A percentile compares a stretch with the other conserved stretches of the same genome.
phyloP scores from a whole-genome alignment of 2,329 filamentous ascomycete species.

The Herpomyces periplanetae region DNA sequence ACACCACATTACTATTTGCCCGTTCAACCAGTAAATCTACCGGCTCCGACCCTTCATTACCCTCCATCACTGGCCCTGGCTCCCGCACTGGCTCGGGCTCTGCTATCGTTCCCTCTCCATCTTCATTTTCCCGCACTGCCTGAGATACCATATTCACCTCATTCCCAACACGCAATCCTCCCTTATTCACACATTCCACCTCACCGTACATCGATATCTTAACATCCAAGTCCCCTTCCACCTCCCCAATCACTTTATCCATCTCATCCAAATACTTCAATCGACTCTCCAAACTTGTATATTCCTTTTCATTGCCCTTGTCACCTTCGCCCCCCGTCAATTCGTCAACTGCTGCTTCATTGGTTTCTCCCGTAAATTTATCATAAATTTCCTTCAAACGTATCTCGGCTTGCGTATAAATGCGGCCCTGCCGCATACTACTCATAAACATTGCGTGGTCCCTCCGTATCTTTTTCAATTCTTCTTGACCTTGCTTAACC shows the following conservation, averaged over 20 bases:
- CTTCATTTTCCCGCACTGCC: too few relatives aligned
- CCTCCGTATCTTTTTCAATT: conserved; percentile 48
- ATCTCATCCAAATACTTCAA: conserved; percentile 15
- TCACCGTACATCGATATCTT: conserved; percentile 21
- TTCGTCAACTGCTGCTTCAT: conserved; percentile 20
- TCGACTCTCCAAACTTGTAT: conserved; percentile 7
- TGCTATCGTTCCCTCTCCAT: too few relatives aligned
- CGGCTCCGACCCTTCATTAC: too few relatives aligned
- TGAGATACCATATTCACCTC: too few relatives aligned
- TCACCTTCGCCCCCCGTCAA: conserved; percentile 14
- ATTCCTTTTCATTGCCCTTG: conserved; percentile 11
- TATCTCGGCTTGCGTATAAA: conserved; percentile 31
- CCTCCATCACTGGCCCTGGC: too few relatives aligned
- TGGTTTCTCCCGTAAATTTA: conserved; percentile 13
- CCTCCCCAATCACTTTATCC: conserved; percentile 30
- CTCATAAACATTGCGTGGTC: conserved; percentile 36
- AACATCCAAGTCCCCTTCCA: conserved; percentile 28
- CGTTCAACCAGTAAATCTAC: too few relatives aligned
- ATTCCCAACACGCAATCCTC: too few relatives aligned
- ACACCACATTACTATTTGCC: too few relatives aligned
- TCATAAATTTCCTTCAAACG: conserved; percentile 26
- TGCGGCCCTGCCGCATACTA: conserved; percentile 26
- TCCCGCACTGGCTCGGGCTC: too few relatives aligned
- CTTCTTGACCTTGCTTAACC: conserved; percentile 28
- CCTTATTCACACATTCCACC: conserved; percentile 32